Conservation (phyloP, 495 filamentous ascomycete species). For the Trichoderma gamsii region DNA sequence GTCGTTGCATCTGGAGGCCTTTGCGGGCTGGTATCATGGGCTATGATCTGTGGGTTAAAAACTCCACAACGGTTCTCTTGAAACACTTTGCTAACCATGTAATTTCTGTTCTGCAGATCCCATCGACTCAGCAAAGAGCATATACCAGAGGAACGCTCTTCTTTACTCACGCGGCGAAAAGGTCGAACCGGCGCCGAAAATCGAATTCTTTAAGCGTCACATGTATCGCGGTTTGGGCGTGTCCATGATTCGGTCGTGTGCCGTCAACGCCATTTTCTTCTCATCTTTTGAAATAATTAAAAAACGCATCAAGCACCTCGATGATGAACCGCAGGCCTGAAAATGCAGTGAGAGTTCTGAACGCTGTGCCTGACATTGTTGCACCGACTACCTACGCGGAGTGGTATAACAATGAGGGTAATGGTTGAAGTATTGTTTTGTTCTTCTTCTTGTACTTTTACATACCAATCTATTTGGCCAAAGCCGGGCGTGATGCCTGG, state of each 20-base stretch:
- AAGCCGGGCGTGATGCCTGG: no score
- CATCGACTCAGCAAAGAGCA: constrained; percentile 76
- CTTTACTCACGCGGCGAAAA: constrained; percentile 56
- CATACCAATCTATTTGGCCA: no score
- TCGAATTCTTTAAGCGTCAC: constrained; percentile 62
- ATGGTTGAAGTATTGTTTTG: neutral
- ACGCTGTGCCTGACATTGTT: neutral
- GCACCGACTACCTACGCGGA: no score
- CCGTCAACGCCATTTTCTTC: constrained; percentile 74
- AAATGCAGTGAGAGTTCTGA: neutral
- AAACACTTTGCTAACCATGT: neutral
- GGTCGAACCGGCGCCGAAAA: constrained; percentile 55
- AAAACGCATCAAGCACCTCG: constrained; percentile 57
- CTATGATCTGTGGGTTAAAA: constrained; percentile 53
- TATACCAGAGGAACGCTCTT: constrained; percentile 75
- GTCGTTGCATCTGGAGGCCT: constrained; percentile 69
- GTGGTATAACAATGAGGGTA: no score
- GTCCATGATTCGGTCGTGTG: constrained; percentile 68
- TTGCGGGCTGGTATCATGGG: constrained; percentile 78
- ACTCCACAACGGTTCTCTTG: neutral
- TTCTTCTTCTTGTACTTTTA: neutral
- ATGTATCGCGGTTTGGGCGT: constrained; percentile 76
- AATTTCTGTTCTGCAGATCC: constrained; percentile 43
- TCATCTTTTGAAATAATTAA: constrained; percentile 71
- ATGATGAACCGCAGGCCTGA: constrained; percentile 27